Percentiles rank a stretch among this genome's conserved stretches.
Conservation (phyloP, 208 protist genomes). For the Acanthamoeba triangularis region DNA sequence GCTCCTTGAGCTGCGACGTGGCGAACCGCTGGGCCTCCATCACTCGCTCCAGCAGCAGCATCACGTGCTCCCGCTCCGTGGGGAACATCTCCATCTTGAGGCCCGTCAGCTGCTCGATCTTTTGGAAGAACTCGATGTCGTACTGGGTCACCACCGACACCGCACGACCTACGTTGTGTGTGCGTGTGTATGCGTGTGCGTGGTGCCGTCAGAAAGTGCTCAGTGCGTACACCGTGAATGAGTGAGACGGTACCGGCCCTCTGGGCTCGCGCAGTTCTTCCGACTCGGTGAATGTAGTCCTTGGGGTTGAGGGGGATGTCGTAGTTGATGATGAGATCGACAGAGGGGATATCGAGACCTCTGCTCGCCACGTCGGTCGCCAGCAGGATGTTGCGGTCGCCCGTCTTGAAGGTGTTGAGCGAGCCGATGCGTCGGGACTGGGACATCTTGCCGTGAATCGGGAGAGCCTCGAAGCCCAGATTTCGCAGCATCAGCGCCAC, state of each 20-base stretch:
- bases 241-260: constrained; percentile 67
- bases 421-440: constrained; percentile 84
- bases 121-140: constrained; percentile 99
- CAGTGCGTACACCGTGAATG: neutral
- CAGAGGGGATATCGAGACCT: constrained; percentile 98
- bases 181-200: no score
- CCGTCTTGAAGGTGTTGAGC: constrained; percentile 89
- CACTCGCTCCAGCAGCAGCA: constrained; percentile 88
- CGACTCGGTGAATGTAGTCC: constrained; percentile 99
- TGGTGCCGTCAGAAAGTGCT: constrained; percentile 47
- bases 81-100: constrained; percentile 91
- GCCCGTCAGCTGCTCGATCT: constrained; percentile 97
- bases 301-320: constrained; percentile 97
- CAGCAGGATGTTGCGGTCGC: constrained; percentile 87
- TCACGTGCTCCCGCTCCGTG: constrained; percentile 82
- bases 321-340: constrained; percentile 98
- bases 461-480: constrained; percentile 91
- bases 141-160: constrained; percentile 99
- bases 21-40: constrained; percentile 87
- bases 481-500: constrained; percentile 89
- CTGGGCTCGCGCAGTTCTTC: constrained; percentile 97
- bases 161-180: constrained; percentile 85
- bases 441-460: constrained; percentile 92
- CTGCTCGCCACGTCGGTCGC: constrained; percentile 94
- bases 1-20: neutral